Evolutionary conservation across 2,329 filamentous ascomycete species (phyloP).

Genomic region (Cytospora piceae): DNA sequence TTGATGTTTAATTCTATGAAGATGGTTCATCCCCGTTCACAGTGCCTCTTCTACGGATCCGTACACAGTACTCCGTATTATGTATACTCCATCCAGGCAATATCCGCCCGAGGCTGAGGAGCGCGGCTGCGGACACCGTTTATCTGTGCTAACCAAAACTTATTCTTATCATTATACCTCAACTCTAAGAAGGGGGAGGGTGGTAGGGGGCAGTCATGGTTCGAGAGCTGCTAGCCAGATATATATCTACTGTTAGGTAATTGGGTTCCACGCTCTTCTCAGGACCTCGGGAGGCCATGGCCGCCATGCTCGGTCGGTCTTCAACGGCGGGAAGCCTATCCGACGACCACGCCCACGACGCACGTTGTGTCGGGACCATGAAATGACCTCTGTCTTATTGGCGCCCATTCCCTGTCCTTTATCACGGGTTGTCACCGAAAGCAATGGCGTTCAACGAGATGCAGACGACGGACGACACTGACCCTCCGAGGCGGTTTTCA

Average conservation of each 20-base stretch:
- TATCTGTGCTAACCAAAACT: neutral
- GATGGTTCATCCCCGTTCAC: constrained; percentile 26
- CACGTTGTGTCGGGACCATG: constrained; percentile 21
- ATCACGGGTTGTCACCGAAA: constrained; percentile 24
- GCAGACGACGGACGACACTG: constrained; percentile 29
- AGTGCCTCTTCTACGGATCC: constrained; percentile 9
- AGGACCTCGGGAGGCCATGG: constrained; percentile 10
- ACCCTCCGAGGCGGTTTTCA: constrained; percentile 22
- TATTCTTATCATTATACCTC: neutral
- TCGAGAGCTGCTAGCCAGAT: neutral
- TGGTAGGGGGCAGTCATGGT: neutral
- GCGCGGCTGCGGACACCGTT: neutral
- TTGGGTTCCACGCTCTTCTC: neutral
- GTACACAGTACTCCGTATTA: too few species aligned
- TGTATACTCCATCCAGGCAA: neutral
- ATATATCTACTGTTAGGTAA: neutral
- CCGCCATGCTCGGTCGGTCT: constrained; percentile 5
- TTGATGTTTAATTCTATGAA: constrained; percentile 4
- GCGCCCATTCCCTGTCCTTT: constrained; percentile 15
- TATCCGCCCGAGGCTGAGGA: neutral
- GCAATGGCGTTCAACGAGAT: constrained; percentile 3
- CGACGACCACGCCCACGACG: constrained; percentile 5
- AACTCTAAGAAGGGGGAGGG: neutral
- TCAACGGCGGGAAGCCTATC: constrained; percentile 18
- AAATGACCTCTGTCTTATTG: constrained; percentile 13